A percentile compares a stretch with the other conserved stretches of the same genome.
These are phyloP conservation scores for Mycena capillaripes DNA, from an alignment of 768 basidiomycete species.

Conservation along the genomic window DNA sequence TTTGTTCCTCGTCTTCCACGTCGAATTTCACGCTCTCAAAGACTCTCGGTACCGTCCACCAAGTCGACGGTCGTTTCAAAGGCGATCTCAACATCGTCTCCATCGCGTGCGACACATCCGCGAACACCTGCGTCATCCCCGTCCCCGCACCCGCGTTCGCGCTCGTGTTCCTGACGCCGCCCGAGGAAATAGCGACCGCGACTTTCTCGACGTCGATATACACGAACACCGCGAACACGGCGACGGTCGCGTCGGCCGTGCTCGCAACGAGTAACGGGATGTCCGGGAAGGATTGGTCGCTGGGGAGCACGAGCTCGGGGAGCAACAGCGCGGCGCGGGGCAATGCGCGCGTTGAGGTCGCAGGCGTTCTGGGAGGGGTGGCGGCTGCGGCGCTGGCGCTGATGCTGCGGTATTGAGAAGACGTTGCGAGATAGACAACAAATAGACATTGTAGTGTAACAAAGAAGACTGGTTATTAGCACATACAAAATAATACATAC, in stretches of 20 bases:
- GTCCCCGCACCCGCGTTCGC: conserved; percentile 47
- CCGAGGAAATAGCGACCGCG: conserved; percentile 15
- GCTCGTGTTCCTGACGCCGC: conserved; percentile 42
- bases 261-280: conserved; percentile 35
- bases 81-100: conserved; percentile 36
- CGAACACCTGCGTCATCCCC: conserved; percentile 41
- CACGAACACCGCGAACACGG: conserved; percentile 22
- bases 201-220: conserved; percentile 29
- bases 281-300: conserved; percentile 23
- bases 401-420: neutral
- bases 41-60: conserved; percentile 16
- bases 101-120: conserved; percentile 39
- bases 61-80: conserved; percentile 42
- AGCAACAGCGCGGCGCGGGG: neutral
- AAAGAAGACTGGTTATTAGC: conserved; percentile 2
- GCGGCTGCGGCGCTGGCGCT: neutral
- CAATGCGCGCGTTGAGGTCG: neutral
- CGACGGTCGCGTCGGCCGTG: conserved; percentile 19
- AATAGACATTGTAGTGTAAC: neutral
- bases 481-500: conserved; percentile 31
- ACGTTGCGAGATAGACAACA: too few species aligned
- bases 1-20: neutral
- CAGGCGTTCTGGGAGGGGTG: neutral
- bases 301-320: conserved; percentile 31
- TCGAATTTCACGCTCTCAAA: neutral